These are phyloP conservation scores for Actinomucor elegans DNA, from an alignment of 371 early-diverging fungal genomes.

Conservation along the genomic window DNA sequence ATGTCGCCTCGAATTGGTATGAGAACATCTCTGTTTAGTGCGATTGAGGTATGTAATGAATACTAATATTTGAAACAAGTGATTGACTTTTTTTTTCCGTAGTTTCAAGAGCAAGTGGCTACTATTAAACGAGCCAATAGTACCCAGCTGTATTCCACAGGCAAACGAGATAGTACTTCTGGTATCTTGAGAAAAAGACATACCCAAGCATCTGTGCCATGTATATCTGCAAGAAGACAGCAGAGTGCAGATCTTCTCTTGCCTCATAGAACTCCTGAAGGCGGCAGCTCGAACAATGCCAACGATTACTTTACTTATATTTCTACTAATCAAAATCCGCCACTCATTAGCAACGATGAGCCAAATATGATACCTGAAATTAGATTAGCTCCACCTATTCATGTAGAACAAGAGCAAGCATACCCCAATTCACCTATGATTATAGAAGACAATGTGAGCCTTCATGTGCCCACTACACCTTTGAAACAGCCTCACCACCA, in stretches of 20 bases:
- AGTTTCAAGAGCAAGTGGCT: constrained; percentile 43
- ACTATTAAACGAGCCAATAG: constrained; percentile 36
- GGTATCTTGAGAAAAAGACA: constrained; percentile 3
- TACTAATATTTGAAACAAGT: too few relatives aligned
- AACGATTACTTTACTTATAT: constrained; percentile 43
- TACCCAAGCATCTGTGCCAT: constrained; percentile 22
- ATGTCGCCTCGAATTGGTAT: constrained; percentile 48
- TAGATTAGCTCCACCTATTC: constrained; percentile 31
- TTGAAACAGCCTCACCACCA: not conserved
- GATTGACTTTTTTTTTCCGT: not conserved
- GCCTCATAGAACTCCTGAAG: constrained; percentile 14
- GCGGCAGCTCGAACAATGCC: not conserved
- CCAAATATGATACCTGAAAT: constrained; percentile 35
- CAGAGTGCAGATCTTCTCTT: constrained; percentile 16
- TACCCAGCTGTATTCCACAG: constrained; percentile 11
- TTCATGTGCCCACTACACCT: not conserved
- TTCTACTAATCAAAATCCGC: constrained; percentile 20
- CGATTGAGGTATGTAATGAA: constrained; percentile 51
- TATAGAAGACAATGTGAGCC: not conserved
- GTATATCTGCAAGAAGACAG: constrained; percentile 16
- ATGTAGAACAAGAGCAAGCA: not conserved
- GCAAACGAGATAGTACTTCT: constrained; percentile 1
- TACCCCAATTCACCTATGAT: not conserved
- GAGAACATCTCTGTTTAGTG: constrained; percentile 42
- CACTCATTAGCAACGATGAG: not conserved